Evolutionary conservation across 2,329 filamentous ascomycete genomes (phyloP), one percentile per base, ranked within the genome.

Genomic region (Aureobasidium uvarum): DNA sequence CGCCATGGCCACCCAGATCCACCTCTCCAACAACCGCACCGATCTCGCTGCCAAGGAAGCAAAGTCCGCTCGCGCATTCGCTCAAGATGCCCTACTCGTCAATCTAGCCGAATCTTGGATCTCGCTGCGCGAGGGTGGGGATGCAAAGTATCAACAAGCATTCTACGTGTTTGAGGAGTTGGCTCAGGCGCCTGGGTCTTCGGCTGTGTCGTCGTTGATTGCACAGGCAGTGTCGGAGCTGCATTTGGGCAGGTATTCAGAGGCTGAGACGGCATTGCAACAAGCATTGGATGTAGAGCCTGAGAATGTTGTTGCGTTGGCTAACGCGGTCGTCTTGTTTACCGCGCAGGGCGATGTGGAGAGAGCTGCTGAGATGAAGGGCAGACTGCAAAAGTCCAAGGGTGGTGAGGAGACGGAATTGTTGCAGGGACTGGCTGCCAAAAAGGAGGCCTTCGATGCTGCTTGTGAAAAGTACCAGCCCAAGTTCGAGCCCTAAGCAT

Each of bases 101-200:
- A 98, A 99, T 78, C 80, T 99, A 70, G 93, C 93, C 8, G 95
- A 99, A 80, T 91, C 91, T 8, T 99, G 94, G 95, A 90, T 96
- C 69, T 93, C 92, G 33, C 78, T 98, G 77, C 85, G 95, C 77
- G 82, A 94, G 89, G 94, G 95, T 74, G 94, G 94, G 74, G 93
- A 93, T 70, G 92, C 96, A 71, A 95, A 92, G 77, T 98, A 98
- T 79, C 95, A 98, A 74, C 91, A 95, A 74, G 89, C 94, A 20
- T 98, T 96, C 79, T 98, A 99, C 82, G 94, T 98, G 67, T 98
- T 92, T 74, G 94, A 98, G 79, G 95, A 99, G 78, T 86, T 98
- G 56, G 94, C 95, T 5, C 91, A 96, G 74, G 89, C 91, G 33
- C 89, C 92, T 2, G 87, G 90, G 38, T 92, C 91, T 20, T 88